phyloP scores from a whole-genome alignment of 2,329 filamentous ascomycete genomes.

The Pseudogymnoascus sp. region DNA sequence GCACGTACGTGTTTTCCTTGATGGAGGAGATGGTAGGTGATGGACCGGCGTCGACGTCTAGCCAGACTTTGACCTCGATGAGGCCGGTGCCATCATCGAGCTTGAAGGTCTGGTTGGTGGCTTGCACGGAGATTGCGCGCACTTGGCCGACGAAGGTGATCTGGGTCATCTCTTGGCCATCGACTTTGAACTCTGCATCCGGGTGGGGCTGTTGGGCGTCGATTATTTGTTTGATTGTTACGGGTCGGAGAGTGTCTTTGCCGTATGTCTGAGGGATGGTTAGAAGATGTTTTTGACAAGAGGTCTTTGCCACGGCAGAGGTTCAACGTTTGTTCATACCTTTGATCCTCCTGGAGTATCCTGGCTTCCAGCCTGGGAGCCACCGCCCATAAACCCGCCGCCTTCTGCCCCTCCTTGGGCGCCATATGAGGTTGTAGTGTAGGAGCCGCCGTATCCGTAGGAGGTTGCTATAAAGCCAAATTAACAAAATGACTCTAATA shows the following conservation, averaged over 20 bases:
- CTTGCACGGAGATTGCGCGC: constrained; percentile 74
- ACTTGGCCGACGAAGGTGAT: constrained; percentile 87
- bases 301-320: constrained; percentile 14
- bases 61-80: constrained; percentile 86
- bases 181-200: constrained; percentile 73
- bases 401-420: constrained; percentile 51
- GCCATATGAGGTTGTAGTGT: constrained; percentile 32
- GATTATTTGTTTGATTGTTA: constrained; percentile 91
- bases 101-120: constrained; percentile 86
- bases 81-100: constrained; percentile 91
- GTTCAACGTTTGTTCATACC: constrained; percentile 26
- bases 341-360: constrained; percentile 38
- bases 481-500: not conserved
- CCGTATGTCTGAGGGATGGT: constrained; percentile 39
- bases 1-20: constrained; percentile 70
- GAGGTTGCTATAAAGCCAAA: constrained; percentile 19
- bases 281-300: not conserved
- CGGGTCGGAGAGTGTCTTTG: constrained; percentile 82
- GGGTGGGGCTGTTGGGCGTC: constrained; percentile 71
- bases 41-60: constrained; percentile 40
- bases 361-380: constrained; percentile 54
- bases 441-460: constrained; percentile 26
- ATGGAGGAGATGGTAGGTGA: constrained; percentile 42
- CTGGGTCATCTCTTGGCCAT: constrained; percentile 62
- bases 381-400: constrained; percentile 54